phyloP scores from a whole-genome alignment of 768 basidiomycete species.

The Calocybe indica region DNA sequence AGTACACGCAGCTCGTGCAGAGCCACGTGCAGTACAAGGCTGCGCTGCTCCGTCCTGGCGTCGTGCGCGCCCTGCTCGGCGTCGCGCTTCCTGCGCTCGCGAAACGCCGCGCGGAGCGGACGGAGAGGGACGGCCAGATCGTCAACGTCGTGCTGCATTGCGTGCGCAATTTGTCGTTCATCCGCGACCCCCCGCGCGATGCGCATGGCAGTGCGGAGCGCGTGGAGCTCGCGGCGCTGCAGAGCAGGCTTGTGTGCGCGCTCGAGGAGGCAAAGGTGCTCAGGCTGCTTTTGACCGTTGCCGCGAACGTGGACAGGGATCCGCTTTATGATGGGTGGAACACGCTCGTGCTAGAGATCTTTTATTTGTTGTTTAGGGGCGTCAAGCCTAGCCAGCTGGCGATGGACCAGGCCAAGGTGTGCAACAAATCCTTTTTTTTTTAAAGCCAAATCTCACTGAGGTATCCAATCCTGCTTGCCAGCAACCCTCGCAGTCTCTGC shows the following conservation, averaged over 20 bases:
- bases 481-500: slow-evolving; percentile 67
- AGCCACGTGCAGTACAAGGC: slow-evolving; percentile 91
- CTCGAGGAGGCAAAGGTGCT: slow-evolving; percentile 69
- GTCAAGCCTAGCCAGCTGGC: slow-evolving; percentile 56
- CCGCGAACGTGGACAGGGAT: slow-evolving; percentile 70
- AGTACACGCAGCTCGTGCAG: slow-evolving; percentile 79
- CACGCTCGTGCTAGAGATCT: slow-evolving; percentile 85
- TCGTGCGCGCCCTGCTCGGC: slow-evolving; percentile 66
- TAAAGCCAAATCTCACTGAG: background rate
- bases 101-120: slow-evolving; percentile 61
- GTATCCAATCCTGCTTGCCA: slow-evolving; percentile 15
- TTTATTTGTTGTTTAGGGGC: slow-evolving; percentile 85
- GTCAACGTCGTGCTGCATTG: slow-evolving; percentile 86
- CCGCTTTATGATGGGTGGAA: slow-evolving; percentile 84
- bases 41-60: slow-evolving; percentile 60
- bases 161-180: slow-evolving; percentile 90
- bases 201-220: slow-evolving; percentile 70
- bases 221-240: slow-evolving; percentile 71
- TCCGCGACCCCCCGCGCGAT: slow-evolving; percentile 78
- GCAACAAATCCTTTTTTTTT: slow-evolving; percentile 4
- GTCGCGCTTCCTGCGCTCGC: slow-evolving; percentile 77
- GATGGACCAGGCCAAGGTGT: slow-evolving; percentile 61
- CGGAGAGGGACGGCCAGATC: slow-evolving; percentile 77
- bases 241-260: slow-evolving; percentile 67
- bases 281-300: slow-evolving; percentile 79